Conservation (phyloP, 176 grass and related monocot species). For the Tillandsia leiboldiana region DNA sequence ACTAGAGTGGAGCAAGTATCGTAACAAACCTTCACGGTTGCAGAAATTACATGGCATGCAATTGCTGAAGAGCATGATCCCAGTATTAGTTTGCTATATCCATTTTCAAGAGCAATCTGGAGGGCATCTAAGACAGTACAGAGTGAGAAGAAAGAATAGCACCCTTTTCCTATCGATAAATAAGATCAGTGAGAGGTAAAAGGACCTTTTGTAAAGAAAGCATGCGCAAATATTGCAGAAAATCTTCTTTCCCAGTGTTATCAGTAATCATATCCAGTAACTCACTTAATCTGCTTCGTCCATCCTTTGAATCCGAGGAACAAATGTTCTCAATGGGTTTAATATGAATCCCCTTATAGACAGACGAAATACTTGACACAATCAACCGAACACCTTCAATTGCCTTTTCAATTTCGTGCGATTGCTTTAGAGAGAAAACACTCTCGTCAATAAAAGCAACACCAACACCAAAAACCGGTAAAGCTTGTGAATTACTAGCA, state of each 20-base stretch:
- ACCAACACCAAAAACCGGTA: constrained; percentile 48
- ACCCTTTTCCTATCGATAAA: neutral
- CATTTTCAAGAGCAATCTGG: constrained; percentile 65
- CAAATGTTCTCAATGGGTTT: constrained; percentile 39
- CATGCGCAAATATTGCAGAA: constrained; percentile 47
- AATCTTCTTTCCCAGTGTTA: constrained; percentile 77
- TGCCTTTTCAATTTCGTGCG: constrained; percentile 21
- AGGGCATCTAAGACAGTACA: neutral
- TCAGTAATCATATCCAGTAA: constrained; percentile 44
- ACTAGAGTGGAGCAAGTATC: neutral
- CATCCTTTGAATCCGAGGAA: constrained; percentile 22
- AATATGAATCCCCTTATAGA: constrained; percentile 44
- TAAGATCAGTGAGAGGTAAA: neutral
- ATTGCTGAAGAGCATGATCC: constrained; percentile 73
- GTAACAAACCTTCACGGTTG: constrained; percentile 67
- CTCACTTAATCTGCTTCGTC: constrained; percentile 23
- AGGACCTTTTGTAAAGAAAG: constrained; percentile 65
- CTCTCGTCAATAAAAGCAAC: constrained; percentile 73
- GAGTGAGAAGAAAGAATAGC: neutral
- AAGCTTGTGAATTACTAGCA: constrained; percentile 71
- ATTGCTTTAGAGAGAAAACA: constrained; percentile 2
- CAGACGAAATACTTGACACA: constrained; percentile 27
- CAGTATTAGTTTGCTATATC: constrained; percentile 69
- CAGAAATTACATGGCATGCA: constrained; percentile 70
- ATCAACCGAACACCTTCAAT: constrained; percentile 42